Conservation (phyloP, 2,329 filamentous ascomycete species). For the Tolypocladium paradoxum region DNA sequence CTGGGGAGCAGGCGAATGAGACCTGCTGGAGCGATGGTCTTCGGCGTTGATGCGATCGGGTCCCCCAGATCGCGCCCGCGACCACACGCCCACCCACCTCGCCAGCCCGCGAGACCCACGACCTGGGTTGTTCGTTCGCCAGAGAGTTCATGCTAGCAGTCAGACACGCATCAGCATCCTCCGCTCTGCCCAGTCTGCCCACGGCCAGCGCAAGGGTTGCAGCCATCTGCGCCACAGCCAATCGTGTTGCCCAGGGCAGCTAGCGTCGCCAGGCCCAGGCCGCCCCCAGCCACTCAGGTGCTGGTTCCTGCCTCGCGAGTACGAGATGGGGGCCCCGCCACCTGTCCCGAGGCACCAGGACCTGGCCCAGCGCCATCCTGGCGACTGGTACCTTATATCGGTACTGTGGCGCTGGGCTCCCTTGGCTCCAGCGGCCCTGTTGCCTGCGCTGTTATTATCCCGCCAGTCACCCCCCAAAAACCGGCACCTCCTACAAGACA, state of each 20-base stretch:
- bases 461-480: not conserved
- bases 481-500: not conserved
- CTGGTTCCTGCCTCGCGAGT: slow-evolving; percentile 10
- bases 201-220: not conserved
- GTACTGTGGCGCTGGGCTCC: too few relatives aligned
- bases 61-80: not conserved
- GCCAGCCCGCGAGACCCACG: not conserved
- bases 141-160: not conserved
- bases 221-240: not conserved
- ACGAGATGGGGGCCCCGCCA: not conserved
- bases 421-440: not conserved
- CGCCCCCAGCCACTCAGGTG: slow-evolving; percentile 9
- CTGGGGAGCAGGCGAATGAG: too few relatives aligned
- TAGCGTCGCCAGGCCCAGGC: not conserved
- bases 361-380: not conserved
- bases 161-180: not conserved
- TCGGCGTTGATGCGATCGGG: not conserved
- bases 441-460: not conserved
- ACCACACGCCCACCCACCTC: not conserved
- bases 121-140: not conserved
- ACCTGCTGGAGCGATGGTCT: not conserved
- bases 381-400: too few relatives aligned
- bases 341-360: not conserved
- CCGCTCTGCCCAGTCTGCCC: not conserved
- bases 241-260: not conserved